phyloP scores from a whole-genome alignment of 139 green algal genomes.

The Asterochloris erici region DNA sequence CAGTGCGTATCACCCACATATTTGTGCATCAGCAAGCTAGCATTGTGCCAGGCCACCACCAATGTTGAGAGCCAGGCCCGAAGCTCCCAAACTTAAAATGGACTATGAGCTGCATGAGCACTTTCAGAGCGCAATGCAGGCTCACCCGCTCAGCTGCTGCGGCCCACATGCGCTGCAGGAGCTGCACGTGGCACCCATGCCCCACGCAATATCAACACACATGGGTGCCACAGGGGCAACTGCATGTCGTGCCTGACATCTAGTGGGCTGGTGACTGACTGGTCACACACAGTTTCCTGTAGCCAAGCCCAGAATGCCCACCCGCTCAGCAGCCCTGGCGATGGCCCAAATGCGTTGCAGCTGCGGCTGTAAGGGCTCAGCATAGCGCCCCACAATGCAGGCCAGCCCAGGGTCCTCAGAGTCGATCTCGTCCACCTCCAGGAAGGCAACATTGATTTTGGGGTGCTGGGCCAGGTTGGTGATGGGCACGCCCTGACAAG shows the following conservation, averaged over 20 bases:
- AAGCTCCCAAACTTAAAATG: neutral
- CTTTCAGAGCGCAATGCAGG: neutral
- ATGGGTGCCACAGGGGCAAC: no score
- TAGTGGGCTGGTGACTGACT: no score
- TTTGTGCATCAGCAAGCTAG: no score
- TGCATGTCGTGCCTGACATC: no score
- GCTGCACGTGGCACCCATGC: no score
- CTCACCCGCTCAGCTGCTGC: slow-evolving; percentile 1
- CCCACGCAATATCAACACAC: no score
- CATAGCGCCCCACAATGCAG: slow-evolving; percentile 40
- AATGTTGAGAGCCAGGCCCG: neutral
- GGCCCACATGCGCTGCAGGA: neutral
- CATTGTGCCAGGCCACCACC: neutral
- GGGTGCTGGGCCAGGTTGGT: slow-evolving; percentile 21
- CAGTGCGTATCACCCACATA: no score
- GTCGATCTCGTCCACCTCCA: slow-evolving; percentile 58
- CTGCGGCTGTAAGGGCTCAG: slow-evolving; percentile 55
- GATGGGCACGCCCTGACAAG: slow-evolving; percentile 38
- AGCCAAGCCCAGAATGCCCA: neutral
- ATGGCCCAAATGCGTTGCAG: slow-evolving; percentile 22
- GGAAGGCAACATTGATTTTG: slow-evolving; percentile 44
- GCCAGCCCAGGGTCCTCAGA: slow-evolving; percentile 19
- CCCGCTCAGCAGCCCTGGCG: neutral
- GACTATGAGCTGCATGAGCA: neutral
- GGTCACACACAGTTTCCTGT: no score